These are phyloP conservation scores for Aquanectria penicillioides DNA, from an alignment of 2,329 filamentous ascomycete species.

Conservation along the genomic window DNA sequence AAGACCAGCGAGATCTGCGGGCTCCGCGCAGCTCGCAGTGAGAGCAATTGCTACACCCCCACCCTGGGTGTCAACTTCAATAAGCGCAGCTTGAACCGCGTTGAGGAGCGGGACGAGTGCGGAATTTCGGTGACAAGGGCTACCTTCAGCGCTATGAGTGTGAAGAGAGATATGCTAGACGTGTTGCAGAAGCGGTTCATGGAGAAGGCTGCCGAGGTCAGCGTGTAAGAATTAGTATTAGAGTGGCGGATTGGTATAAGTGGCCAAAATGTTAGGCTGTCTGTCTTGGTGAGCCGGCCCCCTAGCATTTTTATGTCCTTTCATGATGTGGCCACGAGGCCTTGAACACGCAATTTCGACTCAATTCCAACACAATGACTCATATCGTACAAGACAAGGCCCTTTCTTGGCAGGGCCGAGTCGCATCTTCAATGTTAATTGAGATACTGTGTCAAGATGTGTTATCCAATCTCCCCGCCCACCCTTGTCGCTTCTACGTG, in stretches of 20 bases:
- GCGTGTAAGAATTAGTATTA: neutral
- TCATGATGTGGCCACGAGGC: too few relatives aligned
- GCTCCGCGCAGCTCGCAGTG: conserved; percentile 60
- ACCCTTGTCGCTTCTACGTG: too few relatives aligned
- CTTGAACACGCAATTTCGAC: too few relatives aligned
- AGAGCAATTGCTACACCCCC: conserved; percentile 60
- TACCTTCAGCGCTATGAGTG: conserved; percentile 39
- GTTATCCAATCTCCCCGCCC: too few relatives aligned
- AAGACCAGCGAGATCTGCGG: conserved; percentile 59
- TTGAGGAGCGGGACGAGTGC: conserved; percentile 41
- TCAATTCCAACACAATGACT: too few relatives aligned
- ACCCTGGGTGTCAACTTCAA: conserved; percentile 46
- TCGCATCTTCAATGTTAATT: too few relatives aligned
- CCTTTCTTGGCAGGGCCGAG: too few relatives aligned
- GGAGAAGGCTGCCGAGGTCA: conserved; percentile 1
- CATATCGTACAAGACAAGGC: too few relatives aligned
- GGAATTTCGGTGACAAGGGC: conserved; percentile 42
- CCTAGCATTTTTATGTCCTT: too few relatives aligned
- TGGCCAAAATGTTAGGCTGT: too few relatives aligned
- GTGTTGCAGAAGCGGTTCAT: conserved; percentile 34
- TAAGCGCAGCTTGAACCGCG: conserved; percentile 42
- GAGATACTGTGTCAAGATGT: too few relatives aligned
- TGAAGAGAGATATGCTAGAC: conserved; percentile 37
- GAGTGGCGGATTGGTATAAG: neutral
- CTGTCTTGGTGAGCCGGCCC: too few relatives aligned